Conservation (phyloP, 2,329 filamentous ascomycete genomes). For the Alternaria burnsii region DNA sequence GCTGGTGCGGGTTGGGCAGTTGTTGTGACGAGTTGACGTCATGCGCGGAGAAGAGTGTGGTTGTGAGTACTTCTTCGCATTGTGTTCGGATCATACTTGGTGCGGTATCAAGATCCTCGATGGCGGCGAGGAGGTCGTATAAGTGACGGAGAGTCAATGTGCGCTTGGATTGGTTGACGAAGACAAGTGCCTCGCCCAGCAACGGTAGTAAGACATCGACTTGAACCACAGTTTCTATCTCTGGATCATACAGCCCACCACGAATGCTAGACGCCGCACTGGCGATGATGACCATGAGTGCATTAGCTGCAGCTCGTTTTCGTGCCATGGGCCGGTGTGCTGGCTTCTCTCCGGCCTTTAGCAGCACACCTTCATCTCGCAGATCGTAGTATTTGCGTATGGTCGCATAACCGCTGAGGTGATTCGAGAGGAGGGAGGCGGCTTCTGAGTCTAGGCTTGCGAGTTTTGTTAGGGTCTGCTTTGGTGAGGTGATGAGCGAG, state of each 20-base stretch:
- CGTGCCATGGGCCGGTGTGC: slow-evolving; percentile 64
- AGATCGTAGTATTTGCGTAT: slow-evolving; percentile 89
- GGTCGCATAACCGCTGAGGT: slow-evolving; percentile 91
- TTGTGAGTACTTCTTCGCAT: slow-evolving; percentile 79
- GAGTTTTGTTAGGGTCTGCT: slow-evolving; percentile 73
- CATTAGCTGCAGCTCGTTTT: slow-evolving; percentile 74
- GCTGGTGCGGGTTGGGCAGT: slow-evolving; percentile 23
- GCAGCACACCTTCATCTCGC: slow-evolving; percentile 71
- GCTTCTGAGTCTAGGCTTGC: slow-evolving; percentile 80
- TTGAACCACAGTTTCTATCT: slow-evolving; percentile 82
- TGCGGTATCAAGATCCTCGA: slow-evolving; percentile 82
- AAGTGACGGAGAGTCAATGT: slow-evolving; percentile 76
- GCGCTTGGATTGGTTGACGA: slow-evolving; percentile 70
- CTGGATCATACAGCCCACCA: slow-evolving; percentile 85
- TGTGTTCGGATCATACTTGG: slow-evolving; percentile 74
- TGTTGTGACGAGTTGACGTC: slow-evolving; percentile 45
- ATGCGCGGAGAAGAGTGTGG: slow-evolving; percentile 75
- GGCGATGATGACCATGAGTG: slow-evolving; percentile 82
- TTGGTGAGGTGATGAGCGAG: slow-evolving; percentile 75
- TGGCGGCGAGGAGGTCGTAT: slow-evolving; percentile 76
- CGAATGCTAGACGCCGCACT: slow-evolving; percentile 91
- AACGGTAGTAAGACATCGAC: slow-evolving; percentile 86
- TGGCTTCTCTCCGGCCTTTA: slow-evolving; percentile 50
- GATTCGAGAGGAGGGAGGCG: slow-evolving; percentile 81
- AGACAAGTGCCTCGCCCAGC: slow-evolving; percentile 82